Conservation (phyloP, 176 grass and related monocot genomes). For the Paspalum vaginatum region DNA sequence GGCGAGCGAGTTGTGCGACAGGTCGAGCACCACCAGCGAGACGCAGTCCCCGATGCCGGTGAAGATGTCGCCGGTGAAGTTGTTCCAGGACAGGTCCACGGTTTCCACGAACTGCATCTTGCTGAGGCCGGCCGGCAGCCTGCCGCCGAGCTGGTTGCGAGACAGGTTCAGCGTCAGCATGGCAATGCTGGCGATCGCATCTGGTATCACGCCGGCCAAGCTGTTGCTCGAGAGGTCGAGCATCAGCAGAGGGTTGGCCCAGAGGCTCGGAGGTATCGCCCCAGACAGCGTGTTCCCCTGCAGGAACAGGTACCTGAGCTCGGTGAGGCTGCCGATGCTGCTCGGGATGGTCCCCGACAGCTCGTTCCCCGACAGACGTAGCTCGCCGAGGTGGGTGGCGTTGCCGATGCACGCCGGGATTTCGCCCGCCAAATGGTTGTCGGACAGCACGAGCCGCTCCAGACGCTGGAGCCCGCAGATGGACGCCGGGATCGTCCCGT, state of each 20-base stretch:
- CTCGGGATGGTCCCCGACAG: slow-evolving; percentile 61
- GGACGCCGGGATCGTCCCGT: slow-evolving; percentile 60
- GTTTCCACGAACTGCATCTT: slow-evolving; percentile 55
- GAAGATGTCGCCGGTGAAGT: slow-evolving; percentile 50
- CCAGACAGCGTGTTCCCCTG: slow-evolving; percentile 60
- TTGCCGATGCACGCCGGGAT: slow-evolving; percentile 66
- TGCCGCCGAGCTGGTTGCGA: slow-evolving; percentile 58
- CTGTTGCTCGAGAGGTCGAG: slow-evolving; percentile 77
- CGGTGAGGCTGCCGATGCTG: slow-evolving; percentile 50
- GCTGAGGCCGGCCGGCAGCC: slow-evolving; percentile 47
- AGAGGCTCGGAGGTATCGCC: slow-evolving; percentile 62
- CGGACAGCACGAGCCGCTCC: slow-evolving; percentile 55
- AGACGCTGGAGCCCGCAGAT: slow-evolving; percentile 48
- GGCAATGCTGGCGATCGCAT: slow-evolving; percentile 44
- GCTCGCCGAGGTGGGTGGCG: slow-evolving; percentile 45
- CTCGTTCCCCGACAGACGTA: slow-evolving; percentile 61
- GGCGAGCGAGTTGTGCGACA: slow-evolving; percentile 74
- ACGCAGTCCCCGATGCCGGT: slow-evolving; percentile 39
- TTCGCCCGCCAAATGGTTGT: slow-evolving; percentile 51
- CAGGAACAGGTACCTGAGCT: slow-evolving; percentile 36
- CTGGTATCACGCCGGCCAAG: slow-evolving; percentile 53
- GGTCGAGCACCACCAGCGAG: slow-evolving; percentile 53
- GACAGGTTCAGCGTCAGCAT: slow-evolving; percentile 71
- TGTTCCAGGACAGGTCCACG: slow-evolving; percentile 81
- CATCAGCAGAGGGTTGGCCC: slow-evolving; percentile 3